A percentile compares a stretch with the other conserved stretches of the same genome.
Evolutionary conservation across 116 monocot genomes (phyloP).

Genomic region (Zostera marina): DNA sequence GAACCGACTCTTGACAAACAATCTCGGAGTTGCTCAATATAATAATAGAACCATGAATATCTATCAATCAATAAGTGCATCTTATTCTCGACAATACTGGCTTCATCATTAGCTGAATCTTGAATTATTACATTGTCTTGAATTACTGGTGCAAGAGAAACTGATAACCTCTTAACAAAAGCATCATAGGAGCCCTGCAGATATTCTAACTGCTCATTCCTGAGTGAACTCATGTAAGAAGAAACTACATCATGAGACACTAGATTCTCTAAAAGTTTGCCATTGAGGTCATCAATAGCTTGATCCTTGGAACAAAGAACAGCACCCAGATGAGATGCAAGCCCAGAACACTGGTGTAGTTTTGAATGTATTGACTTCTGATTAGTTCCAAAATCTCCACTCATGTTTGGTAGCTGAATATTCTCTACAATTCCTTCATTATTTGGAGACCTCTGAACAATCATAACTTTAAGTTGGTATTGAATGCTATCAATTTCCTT

Average conservation of each 20-base stretch:
- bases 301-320: conserved; percentile 36
- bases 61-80: conserved; percentile 31
- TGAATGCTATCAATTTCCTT: conserved; percentile 37
- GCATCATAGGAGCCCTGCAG: conserved; percentile 16
- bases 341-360: conserved; percentile 51
- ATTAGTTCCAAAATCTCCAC: conserved; percentile 11
- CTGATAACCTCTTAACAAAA: conserved; percentile 22
- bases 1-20: conserved; percentile 30
- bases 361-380: conserved; percentile 33
- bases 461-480: conserved; percentile 27
- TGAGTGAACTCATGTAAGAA: conserved; percentile 51
- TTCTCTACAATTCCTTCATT: conserved; percentile 13
- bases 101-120: conserved; percentile 14
- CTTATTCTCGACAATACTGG: conserved; percentile 40
- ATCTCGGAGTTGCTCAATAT: conserved; percentile 38
- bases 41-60: conserved; percentile 22
- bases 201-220: conserved; percentile 23
- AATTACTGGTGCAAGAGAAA: conserved; percentile 27
- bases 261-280: conserved; percentile 21
- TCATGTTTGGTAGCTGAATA: conserved; percentile 1
- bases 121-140: conserved; percentile 13
- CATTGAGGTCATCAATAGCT: conserved; percentile 51
- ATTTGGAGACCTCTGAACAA: conserved; percentile 7
- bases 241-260: conserved; percentile 37
- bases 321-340: conserved; percentile 26